These are phyloP conservation scores for Taiozyma sp. DNA, from an alignment of 1,139 yeast genomes.

Conservation along the genomic window DNA sequence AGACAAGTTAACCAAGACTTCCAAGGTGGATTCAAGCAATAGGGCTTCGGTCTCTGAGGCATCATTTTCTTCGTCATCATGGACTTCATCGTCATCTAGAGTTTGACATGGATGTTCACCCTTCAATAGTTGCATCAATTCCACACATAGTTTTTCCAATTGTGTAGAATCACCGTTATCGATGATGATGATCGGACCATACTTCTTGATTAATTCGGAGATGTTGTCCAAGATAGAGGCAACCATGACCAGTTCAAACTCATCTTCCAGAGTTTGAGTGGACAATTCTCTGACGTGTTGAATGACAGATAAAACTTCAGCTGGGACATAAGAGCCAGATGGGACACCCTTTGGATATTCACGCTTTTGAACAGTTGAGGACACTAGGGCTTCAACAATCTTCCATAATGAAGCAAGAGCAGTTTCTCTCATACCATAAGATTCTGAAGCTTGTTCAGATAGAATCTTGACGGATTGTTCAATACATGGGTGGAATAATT, in stretches of 20 bases:
- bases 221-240: constrained; percentile 72
- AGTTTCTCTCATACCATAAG: constrained; percentile 88
- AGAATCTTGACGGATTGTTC: constrained; percentile 64
- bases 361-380: constrained; percentile 44
- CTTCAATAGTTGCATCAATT: constrained; percentile 64
- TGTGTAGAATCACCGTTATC: constrained; percentile 53
- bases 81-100: constrained; percentile 48
- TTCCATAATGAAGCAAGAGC: constrained; percentile 83
- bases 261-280: constrained; percentile 60
- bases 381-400: constrained; percentile 67
- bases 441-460: constrained; percentile 71
- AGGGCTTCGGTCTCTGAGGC: constrained; percentile 86
- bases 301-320: constrained; percentile 53
- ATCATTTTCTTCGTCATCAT: constrained; percentile 50
- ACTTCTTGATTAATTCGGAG: constrained; percentile 60
- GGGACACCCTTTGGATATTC: constrained; percentile 74
- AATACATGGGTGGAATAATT: constrained; percentile 71
- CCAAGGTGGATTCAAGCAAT: constrained; percentile 79
- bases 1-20: constrained; percentile 75
- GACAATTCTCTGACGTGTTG: constrained; percentile 63
- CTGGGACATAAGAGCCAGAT: constrained; percentile 51
- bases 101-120: constrained; percentile 82
- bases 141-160: constrained; percentile 64
- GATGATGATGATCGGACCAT: constrained; percentile 68
- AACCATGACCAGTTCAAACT: constrained; percentile 78